phyloP scores from a whole-genome alignment of 495 filamentous ascomycete species.

The Penicillium maclennaniae region DNA sequence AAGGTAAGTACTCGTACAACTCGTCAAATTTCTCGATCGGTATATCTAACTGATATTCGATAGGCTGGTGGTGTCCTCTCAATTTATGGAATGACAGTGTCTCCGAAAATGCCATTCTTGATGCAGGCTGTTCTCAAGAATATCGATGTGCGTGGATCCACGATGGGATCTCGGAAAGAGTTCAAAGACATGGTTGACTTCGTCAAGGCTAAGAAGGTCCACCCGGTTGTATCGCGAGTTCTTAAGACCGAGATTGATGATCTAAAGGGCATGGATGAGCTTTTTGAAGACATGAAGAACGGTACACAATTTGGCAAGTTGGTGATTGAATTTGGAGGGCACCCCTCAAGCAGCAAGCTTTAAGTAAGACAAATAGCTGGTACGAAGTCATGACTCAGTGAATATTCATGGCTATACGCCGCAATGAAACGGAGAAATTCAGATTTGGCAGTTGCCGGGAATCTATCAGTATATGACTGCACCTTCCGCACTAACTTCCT shows the following conservation, averaged over 20 bases:
- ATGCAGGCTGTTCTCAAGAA: constrained; percentile 74
- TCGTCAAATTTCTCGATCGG: not conserved
- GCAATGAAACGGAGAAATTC: not conserved
- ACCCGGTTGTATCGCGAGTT: constrained; percentile 59
- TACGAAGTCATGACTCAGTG: not conserved
- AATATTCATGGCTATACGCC: not conserved
- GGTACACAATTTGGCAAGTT: constrained; percentile 78
- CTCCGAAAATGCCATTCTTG: constrained; percentile 65
- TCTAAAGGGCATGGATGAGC: constrained; percentile 57
- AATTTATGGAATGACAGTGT: constrained; percentile 74
- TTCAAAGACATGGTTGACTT: constrained; percentile 75
- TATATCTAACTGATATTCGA: not conserved
- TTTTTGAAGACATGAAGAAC: constrained; percentile 73
- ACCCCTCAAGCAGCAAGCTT: constrained; percentile 40
- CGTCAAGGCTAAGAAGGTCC: constrained; percentile 58
- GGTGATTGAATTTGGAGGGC: constrained; percentile 53
- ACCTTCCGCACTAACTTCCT: not conserved
- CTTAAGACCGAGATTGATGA: constrained; percentile 60
- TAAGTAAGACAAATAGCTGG: constrained; percentile 18
- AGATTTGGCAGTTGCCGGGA: not conserved
- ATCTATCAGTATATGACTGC: not conserved
- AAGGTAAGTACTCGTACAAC: constrained; percentile 37
- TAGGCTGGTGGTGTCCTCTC: constrained; percentile 63
- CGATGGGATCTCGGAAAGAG: constrained; percentile 73
- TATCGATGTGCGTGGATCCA: constrained; percentile 65